phyloP scores from a whole-genome alignment of 139 green algal genomes.

The Eudorina sp. region DNA sequence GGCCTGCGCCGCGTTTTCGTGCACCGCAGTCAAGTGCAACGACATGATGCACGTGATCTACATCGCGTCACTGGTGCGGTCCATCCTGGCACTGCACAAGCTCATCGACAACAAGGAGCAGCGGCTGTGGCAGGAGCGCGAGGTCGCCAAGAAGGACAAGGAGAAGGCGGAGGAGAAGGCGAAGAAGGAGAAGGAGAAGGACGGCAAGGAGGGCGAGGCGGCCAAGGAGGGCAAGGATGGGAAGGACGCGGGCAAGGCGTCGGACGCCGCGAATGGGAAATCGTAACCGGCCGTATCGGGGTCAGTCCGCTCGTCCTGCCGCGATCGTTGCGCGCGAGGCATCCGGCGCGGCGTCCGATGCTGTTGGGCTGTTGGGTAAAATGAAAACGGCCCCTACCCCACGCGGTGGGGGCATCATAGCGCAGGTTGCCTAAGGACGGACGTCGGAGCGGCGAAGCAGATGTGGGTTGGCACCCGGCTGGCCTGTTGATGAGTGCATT shows the following conservation, averaged over 20 bases:
- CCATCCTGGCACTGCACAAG: constrained; percentile 95
- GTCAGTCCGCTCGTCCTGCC: too few relatives aligned
- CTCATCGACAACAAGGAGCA: constrained; percentile 98
- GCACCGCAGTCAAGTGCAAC: constrained; percentile 91
- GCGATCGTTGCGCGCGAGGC: too few relatives aligned
- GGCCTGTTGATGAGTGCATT: too few relatives aligned
- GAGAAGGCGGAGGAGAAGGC: constrained; percentile 29
- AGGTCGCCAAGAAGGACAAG: constrained; percentile 22
- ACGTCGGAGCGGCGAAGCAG: too few relatives aligned
- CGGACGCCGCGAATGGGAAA: constrained; percentile 19
- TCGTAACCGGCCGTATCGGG: not conserved
- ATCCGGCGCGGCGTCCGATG: too few relatives aligned
- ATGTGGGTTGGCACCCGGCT: too few relatives aligned
- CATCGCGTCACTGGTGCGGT: constrained; percentile 92
- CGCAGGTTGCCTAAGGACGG: too few relatives aligned
- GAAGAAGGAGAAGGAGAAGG: constrained; percentile 24
- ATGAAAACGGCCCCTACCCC: too few relatives aligned
- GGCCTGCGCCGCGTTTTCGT: not conserved
- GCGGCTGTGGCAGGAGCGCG: constrained; percentile 65
- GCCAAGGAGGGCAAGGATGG: constrained; percentile 34
- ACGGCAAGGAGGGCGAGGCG: not conserved
- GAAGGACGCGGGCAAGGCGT: constrained; percentile 43
- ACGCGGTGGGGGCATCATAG: too few relatives aligned
- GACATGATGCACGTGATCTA: constrained; percentile 99
- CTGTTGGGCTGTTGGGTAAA: too few relatives aligned